Evolutionary conservation across 2,329 filamentous ascomycete genomes (phyloP), one percentile per base, ranked within the genome.

Genomic region (Penicillium sclerotiorum): DNA sequence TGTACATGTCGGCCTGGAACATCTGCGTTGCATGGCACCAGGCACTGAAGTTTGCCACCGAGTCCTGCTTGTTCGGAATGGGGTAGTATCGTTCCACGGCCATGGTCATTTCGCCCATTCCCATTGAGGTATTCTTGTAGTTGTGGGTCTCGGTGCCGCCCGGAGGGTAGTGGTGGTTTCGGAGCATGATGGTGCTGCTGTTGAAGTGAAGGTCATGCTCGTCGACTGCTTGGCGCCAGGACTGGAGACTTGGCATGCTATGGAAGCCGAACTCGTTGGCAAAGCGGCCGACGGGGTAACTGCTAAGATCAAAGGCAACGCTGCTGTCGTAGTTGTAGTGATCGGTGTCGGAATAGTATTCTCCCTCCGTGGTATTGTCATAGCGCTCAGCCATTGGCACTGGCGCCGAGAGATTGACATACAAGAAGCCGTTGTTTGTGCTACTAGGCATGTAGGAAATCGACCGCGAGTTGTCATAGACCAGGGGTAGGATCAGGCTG

Each of bases 211-310:
- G 70, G 32, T 85, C 78, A 5, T 73, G 62, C 1, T 74, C 69
- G 1, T 74, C 67, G 1, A 85, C 62, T 2, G 77, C 81, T 58
- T 81, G 76, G 35, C 73, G 72, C 82, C 82, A 85, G 2, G 75
- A 79, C 50, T 83, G 78, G 0, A 85, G 60, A 44, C 77, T 80
- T 0, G 83, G 83, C 82, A 86, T 84, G 47, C 77, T 80, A 58
- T 84, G 81, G 61, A 78, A 85, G 20, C 83, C 83, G 52, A 86
- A 86, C 63, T 86, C 83, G 54, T 84, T 83, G 2, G 80, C 78
- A 57, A 86, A 86, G 8, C 83, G 74, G 2, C 81, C 82, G 0
- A 84, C 69, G 0, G 82, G 82, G 53, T 84, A 85, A 0, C 67
- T 71, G 1, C 71, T 73, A n/a, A 73, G 69, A 61, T 85, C 75